Evolutionary conservation across 768 basidiomycete species (phyloP), one percentile per base, ranked within the genome.

Genomic region (Termitomyces sp.): DNA sequence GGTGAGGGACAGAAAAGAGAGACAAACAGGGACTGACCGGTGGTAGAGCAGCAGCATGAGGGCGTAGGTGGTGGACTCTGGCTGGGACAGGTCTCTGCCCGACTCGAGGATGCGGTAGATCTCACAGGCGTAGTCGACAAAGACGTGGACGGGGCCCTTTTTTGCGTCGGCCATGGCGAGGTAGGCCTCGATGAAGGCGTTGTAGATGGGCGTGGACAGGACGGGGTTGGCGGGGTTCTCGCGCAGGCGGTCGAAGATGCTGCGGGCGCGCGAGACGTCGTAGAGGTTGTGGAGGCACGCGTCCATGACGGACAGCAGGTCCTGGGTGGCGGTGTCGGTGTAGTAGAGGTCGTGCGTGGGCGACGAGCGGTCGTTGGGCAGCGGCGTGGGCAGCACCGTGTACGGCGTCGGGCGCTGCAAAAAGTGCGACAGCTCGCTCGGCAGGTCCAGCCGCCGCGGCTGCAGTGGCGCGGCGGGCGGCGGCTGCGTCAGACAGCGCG

Each of bases 211-310:
- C 5, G 83, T 77, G 0, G 77, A 76, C 0, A 82, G 66, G 0
- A 73, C 60, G 0, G 72, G 65, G 63, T 74, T 72, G 38, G 69
- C 65, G 34, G 63, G 65, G 9, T 72, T 67, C 25, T 65, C 63
- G 6, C 88, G 83, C 42, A 95, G 72, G 9, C 81, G 78, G 51
- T 85, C 82, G 64, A 95, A 94, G 29, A 96, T 82, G 42, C 78
- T 76, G 64, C 85, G 85, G 7, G 94, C 94, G 5, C 94, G 88
- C 0, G 82, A 78, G 0, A 94, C 85, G 70, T 94, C 91, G 71
- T 88, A 86, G 2, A 84, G 69, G 63, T 89, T 84, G 70, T 88
- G 82, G 12, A 96, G 74, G 70, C 94, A 96, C 4, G 92, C 91
- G 66, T 91, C 87, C 74, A 96, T 90, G 64, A 96, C 82, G 0